Evolutionary conservation across 352 stramenopile genomes (phyloP), one percentile per base, ranked within the genome.

Genomic region (Pythium folliculosum): DNA sequence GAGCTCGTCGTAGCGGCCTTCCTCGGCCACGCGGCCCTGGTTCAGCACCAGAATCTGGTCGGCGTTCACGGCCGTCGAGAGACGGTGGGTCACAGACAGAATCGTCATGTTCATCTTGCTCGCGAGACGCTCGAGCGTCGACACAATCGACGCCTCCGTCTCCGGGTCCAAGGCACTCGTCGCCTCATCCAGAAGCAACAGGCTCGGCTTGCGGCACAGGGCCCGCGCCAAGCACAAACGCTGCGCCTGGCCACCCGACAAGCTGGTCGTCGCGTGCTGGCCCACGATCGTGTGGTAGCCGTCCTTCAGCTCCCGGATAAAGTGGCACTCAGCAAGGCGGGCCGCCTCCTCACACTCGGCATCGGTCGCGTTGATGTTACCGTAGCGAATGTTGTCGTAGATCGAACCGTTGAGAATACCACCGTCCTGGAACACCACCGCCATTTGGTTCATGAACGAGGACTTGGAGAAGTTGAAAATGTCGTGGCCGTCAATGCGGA

Each of bases 61-160:
- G 0, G 88, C 77, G 68, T 96, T 92, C 27, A 91, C 43, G 9
- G 83, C 63, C 25, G 88, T 96, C 48, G 86, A 92, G 65, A 96
- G 76, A n/a, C 88, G 86, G 72, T 96, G 88, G 27, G 88, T 96
- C n/a, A 96, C 86, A 37, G 86, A 95, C 59, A 96, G 81, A 59
- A 96, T 95, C 51, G 88, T 95, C 84, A 94, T 95, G 73, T 90
- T 88, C 82, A 91, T 92, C 73, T 92, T 93, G 71, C 79, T 68
- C 53, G 84, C 82, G 40, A 95, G 72, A 5, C 85, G 84, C 67
- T 95, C 86, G 13, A 96, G 71, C 14, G 86, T 96, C 21, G 84
- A 77, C 19, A 96, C 80, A 55, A 96, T 94, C 13, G 88, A 94
- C 8, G 86, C 86, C 56, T 96, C 88, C 1, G 88, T 96, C 71